These are phyloP conservation scores for Aaosphaeria arxii DNA, from an alignment of 2,329 filamentous ascomycete genomes.

Conservation along the genomic window DNA sequence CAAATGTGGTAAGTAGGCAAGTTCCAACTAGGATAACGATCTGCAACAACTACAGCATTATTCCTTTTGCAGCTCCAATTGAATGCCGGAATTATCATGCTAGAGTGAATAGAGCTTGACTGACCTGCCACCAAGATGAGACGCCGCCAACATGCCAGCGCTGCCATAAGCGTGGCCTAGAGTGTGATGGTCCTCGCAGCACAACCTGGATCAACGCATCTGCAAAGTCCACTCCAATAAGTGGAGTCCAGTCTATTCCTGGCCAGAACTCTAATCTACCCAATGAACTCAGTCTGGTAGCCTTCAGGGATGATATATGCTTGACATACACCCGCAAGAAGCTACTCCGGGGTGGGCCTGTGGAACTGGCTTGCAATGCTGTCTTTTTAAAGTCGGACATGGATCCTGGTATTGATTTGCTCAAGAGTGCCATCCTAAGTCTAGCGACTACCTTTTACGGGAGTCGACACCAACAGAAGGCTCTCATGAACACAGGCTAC, in stretches of 20 bases:
- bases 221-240: neutral
- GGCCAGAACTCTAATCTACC: too few relatives aligned
- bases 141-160: slow-evolving; percentile 20
- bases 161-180: slow-evolving; percentile 20
- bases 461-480: slow-evolving; percentile 16
- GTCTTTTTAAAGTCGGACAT: neutral
- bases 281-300: slow-evolving; percentile 1
- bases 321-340: slow-evolving; percentile 24
- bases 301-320: slow-evolving; percentile 23
- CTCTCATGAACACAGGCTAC: slow-evolving; percentile 18
- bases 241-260: too few relatives aligned
- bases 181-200: slow-evolving; percentile 22
- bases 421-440: slow-evolving; percentile 20
- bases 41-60: too few relatives aligned
- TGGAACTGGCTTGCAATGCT: slow-evolving; percentile 21
- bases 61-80: too few relatives aligned
- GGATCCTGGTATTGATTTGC: slow-evolving; percentile 14
- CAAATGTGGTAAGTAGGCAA: slow-evolving; percentile 22
- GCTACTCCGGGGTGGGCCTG: slow-evolving; percentile 19
- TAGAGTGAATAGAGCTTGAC: too few relatives aligned
- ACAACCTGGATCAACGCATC: slow-evolving; percentile 20
- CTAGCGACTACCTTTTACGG: slow-evolving; percentile 24
- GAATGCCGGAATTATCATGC: too few relatives aligned
- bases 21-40: neutral
- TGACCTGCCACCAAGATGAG: slow-evolving; percentile 13